Conservation (phyloP, 2,329 filamentous ascomycete species). For the Dactylonectria estremocensis region DNA sequence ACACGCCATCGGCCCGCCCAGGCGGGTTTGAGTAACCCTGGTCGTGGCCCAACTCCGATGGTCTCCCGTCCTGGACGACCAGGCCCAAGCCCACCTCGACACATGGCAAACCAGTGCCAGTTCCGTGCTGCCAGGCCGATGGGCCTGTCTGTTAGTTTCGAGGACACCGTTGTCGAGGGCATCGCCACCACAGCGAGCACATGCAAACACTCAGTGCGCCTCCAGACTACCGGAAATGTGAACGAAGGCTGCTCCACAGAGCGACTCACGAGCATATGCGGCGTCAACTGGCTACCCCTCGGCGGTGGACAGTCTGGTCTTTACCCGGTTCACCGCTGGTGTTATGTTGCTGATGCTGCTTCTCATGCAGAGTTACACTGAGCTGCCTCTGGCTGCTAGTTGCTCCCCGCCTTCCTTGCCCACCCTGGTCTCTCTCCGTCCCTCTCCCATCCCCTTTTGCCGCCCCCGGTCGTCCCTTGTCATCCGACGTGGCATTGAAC, state of each 20-base stretch:
- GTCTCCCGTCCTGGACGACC: constrained; percentile 29
- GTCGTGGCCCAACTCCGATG: constrained; percentile 31
- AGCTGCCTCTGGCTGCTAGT: constrained; percentile 33
- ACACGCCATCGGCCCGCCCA: constrained; percentile 37
- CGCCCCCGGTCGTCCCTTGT: constrained; percentile 44
- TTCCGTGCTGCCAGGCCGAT: constrained; percentile 13
- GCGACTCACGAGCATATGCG: constrained; percentile 26
- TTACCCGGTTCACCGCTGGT: constrained; percentile 40
- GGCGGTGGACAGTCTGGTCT: constrained; percentile 18
- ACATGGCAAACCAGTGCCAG: constrained; percentile 35
- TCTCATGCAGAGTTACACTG: constrained; percentile 38
- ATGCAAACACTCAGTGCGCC: constrained; percentile 13
- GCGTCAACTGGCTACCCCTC: constrained; percentile 29
- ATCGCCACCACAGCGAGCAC: constrained; percentile 13
- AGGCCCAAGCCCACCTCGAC: constrained; percentile 31
- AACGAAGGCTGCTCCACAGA: constrained; percentile 20
- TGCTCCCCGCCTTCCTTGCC: constrained; percentile 34
- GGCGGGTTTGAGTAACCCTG: constrained; percentile 36
- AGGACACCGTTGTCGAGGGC: constrained; percentile 16
- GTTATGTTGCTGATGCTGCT: constrained; percentile 34
- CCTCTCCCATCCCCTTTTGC: constrained; percentile 24
- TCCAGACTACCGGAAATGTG: constrained; percentile 4
- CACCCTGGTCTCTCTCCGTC: constrained; percentile 42
- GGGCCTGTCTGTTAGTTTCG: too few species aligned
- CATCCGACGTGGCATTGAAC: constrained; percentile 49